Evolutionary conservation across 192 early-diverging fungal genomes (phyloP), one percentile per base, ranked within the genome.

Genomic region (Lunasporangiospora selenospora): DNA sequence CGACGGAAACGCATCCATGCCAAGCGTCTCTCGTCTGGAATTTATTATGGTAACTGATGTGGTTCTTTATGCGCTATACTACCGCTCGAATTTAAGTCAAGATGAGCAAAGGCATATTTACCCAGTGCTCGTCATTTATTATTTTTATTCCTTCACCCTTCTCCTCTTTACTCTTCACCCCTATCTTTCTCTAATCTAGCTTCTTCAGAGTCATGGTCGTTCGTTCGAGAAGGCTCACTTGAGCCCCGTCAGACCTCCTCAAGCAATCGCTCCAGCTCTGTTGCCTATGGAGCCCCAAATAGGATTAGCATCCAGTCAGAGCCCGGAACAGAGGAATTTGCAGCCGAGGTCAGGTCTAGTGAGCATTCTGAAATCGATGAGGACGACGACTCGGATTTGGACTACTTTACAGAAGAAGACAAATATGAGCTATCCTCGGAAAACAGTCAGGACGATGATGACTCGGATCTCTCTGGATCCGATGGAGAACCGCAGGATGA

Each of bases 381-480:
- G 9, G 54, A 73, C 8, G 54, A 58, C 11, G 41, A 41, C 5
- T 31, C 31, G 5, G 34, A 38, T 6, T 29, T 11, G 30, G 59
- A 48, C 26, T 58, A 62, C 4, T 56, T 53, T 11, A 58, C 43
- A 2, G 59, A 63, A 2, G 59, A 63, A 5, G 60, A 53, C 11
- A 26, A 26, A 3, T 53, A 44, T 21, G 66, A 51, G 2, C 39
- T 49, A 8, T 67, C 47, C 16, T 58, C 55, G 1, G 33, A 39
- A 3, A 48, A 58, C 34, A 62, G 58, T 16, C 61, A 56, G 31
- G 32, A 12, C 21, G 58, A 70, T 24, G 58, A 55, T 37, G 54
- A 55, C 8, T n/a, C n/a, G n/a, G n/a, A n/a, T n/a, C 44, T 39
- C 18, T 36, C 43, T 16, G 45, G 42, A 1, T 30, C 55, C 39